Evolutionary conservation across 1,284 basidiomycete species (phyloP).

Genomic region (Wolfiporia cocos): DNA sequence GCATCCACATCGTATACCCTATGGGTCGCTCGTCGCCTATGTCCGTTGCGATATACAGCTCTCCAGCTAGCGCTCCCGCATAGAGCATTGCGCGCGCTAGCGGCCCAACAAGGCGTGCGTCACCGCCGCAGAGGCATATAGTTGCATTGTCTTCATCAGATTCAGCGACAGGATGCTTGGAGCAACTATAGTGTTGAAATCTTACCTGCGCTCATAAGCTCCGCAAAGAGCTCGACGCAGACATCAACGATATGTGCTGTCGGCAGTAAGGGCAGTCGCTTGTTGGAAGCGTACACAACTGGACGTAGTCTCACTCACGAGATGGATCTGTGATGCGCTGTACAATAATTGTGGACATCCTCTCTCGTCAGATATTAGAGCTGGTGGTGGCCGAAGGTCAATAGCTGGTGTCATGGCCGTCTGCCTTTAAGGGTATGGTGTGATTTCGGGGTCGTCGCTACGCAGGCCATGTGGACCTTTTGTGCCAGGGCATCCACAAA

Average conservation of each 20-base stretch:
- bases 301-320: too few species aligned
- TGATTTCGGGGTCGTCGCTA: too few species aligned
- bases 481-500: too few species aligned
- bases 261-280: neutral
- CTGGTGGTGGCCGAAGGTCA: too few species aligned
- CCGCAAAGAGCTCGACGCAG: neutral
- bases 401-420: too few species aligned
- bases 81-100: conserved; percentile 15
- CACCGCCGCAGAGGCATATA: conserved; percentile 12
- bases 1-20: conserved; percentile 16
- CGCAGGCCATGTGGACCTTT: too few species aligned
- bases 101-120: conserved; percentile 3
- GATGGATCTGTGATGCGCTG: too few species aligned
- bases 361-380: too few species aligned
- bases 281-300: too few species aligned
- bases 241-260: neutral
- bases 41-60: conserved; percentile 16
- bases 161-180: neutral
- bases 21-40: conserved; percentile 12
- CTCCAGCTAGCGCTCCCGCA: conserved; percentile 14
- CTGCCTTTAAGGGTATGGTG: too few species aligned
- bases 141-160: conserved; percentile 6
- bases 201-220: neutral
- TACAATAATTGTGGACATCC: too few species aligned
- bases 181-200: neutral